phyloP scores from a whole-genome alignment of 1,284 basidiomycete genomes.

The Anthracocystis panici-leucophaei region DNA sequence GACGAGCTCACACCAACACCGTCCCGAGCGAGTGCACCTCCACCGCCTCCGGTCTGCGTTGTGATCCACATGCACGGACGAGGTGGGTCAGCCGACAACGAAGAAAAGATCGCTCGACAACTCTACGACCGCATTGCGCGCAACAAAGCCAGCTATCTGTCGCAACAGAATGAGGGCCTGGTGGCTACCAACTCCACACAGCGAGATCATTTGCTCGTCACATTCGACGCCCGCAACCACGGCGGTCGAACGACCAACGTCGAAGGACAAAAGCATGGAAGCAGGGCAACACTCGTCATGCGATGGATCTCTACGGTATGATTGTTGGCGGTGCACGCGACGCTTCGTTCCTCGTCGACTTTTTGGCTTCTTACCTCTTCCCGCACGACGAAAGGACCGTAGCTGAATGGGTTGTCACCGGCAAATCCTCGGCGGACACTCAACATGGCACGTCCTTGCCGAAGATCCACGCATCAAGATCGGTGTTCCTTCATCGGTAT shows the following conservation, averaged over 20 bases:
- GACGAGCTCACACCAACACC: slow-evolving; percentile 55
- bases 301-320: slow-evolving; percentile 69
- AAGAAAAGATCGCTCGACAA: slow-evolving; percentile 60
- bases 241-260: slow-evolving; percentile 66
- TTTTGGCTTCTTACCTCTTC: slow-evolving; percentile 82
- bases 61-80: slow-evolving; percentile 66
- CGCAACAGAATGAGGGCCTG: slow-evolving; percentile 23
- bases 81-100: slow-evolving; percentile 58
- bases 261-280: slow-evolving; percentile 68
- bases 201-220: slow-evolving; percentile 67
- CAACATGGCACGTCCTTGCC: slow-evolving; percentile 78
- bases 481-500: slow-evolving; percentile 82
- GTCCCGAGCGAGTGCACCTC: slow-evolving; percentile 44
- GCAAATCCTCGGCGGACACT: slow-evolving; percentile 83
- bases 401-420: slow-evolving; percentile 77
- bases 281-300: slow-evolving; percentile 64
- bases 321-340: slow-evolving; percentile 79
- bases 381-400: slow-evolving; percentile 78
- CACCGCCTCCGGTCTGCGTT: slow-evolving; percentile 60
- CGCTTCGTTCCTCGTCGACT: slow-evolving; percentile 83
- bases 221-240: slow-evolving; percentile 70
- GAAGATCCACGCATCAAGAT: slow-evolving; percentile 77
- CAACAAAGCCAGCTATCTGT: slow-evolving; percentile 21
- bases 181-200: slow-evolving; percentile 24
- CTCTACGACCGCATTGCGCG: slow-evolving; percentile 55